These are phyloP conservation scores for Suillus variegatus DNA, from an alignment of 768 basidiomycete genomes.

Conservation along the genomic window DNA sequence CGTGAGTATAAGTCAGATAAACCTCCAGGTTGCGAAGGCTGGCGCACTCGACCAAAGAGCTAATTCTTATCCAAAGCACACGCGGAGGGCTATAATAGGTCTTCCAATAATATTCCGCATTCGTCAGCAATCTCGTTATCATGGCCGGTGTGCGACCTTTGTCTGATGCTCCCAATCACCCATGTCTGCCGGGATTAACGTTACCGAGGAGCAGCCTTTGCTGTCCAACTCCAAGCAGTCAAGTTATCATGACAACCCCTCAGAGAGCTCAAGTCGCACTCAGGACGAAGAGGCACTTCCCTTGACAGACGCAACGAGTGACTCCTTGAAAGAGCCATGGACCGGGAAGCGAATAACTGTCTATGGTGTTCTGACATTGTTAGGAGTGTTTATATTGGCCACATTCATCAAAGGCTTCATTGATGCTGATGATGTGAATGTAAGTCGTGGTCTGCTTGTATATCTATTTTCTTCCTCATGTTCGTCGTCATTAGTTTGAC, in stretches of 20 bases:
- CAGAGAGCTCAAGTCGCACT: background rate
- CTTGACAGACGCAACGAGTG: slow-evolving; percentile 3
- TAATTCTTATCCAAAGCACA: background rate
- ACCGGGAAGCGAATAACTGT: slow-evolving; percentile 17
- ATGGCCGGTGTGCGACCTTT: background rate
- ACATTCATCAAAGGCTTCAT: slow-evolving; percentile 72
- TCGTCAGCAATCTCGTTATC: slow-evolving; percentile 4
- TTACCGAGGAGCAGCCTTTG: slow-evolving; percentile 25
- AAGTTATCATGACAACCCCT: slow-evolving; percentile 17
- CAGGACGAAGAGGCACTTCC: slow-evolving; percentile 18
- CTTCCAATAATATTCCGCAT: background rate
- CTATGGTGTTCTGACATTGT: slow-evolving; percentile 37
- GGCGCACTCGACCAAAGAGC: background rate
- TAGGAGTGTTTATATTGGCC: slow-evolving; percentile 41
- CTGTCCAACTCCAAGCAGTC: slow-evolving; percentile 18
- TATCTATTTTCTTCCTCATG: slow-evolving; percentile 50
- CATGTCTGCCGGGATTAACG: slow-evolving; percentile 9
- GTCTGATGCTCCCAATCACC: background rate
- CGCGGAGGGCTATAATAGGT: background rate
- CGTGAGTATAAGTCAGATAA: background rate
- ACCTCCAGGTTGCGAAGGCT: background rate
- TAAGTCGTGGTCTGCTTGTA: slow-evolving; percentile 33
- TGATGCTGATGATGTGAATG: slow-evolving; percentile 66
- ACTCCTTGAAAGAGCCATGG: slow-evolving; percentile 12
- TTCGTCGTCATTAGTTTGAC: slow-evolving; percentile 63